phyloP scores from a whole-genome alignment of 352 stramenopile species.

The Globisporangium recalcitrans region DNA sequence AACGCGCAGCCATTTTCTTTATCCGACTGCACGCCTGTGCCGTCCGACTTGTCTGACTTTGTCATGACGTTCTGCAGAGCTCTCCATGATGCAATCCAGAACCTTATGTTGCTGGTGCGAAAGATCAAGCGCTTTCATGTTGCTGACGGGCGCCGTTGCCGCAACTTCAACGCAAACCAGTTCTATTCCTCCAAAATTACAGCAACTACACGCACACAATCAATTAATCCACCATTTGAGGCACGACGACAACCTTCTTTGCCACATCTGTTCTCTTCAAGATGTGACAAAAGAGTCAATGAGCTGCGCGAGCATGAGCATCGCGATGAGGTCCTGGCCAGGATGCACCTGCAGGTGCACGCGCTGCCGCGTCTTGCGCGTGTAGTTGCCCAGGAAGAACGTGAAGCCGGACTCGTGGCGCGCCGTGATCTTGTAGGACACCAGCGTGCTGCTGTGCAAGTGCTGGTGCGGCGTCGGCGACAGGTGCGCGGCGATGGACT shows the following conservation, averaged over 20 bases:
- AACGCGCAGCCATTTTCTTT: slow-evolving; percentile 1
- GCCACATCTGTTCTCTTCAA: neutral
- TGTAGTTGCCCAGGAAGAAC: slow-evolving; percentile 24
- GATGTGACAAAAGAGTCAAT: slow-evolving; percentile 17
- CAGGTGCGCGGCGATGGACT: neutral
- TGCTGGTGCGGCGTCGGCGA: neutral
- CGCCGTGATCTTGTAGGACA: slow-evolving; percentile 20
- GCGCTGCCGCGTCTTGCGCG: slow-evolving; percentile 15
- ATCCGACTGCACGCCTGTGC: neutral
- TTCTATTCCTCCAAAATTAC: too few species aligned
- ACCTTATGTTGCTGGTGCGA: neutral
- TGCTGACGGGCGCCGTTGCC: neutral
- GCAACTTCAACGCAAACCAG: neutral
- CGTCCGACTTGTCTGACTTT: neutral
- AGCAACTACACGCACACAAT: neutral
- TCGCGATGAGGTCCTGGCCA: slow-evolving; percentile 24
- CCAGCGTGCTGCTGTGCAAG: slow-evolving; percentile 1
- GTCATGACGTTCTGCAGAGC: slow-evolving; percentile 3
- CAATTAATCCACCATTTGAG: neutral
- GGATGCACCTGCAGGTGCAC: slow-evolving; percentile 19
- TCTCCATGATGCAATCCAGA: neutral
- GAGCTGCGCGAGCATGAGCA: slow-evolving; percentile 23
- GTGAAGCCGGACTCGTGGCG: slow-evolving; percentile 20
- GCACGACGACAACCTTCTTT: neutral
- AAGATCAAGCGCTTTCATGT: neutral